phyloP scores from a whole-genome alignment of 495 filamentous ascomycete species.

The Xylaria venustula region DNA sequence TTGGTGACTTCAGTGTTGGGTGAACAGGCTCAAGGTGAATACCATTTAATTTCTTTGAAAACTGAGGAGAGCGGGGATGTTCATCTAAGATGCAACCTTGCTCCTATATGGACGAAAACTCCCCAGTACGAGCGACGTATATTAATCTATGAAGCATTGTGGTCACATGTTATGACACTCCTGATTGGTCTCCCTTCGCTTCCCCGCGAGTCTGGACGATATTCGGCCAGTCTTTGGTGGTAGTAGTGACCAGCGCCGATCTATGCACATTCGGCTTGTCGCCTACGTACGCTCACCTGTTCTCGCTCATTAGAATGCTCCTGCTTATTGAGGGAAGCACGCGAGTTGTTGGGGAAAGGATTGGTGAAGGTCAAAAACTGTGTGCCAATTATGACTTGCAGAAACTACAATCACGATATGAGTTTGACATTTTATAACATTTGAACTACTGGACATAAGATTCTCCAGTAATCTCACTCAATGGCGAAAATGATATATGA shows the following conservation, averaged over 20 bases:
- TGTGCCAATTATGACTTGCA: neutral
- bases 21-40: neutral
- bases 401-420: neutral
- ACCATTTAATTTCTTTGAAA: neutral
- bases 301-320: neutral
- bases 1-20: neutral
- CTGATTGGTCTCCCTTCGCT: neutral
- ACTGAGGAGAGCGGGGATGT: neutral
- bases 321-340: neutral
- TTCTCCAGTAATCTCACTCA: neutral
- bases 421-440: neutral
- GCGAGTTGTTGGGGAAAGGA: neutral
- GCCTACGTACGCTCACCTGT: neutral
- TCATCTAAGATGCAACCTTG: neutral
- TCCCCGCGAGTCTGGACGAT: constrained; percentile 9
- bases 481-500: constrained; percentile 17
- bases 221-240: neutral
- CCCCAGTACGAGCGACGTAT: neutral
- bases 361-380: neutral
- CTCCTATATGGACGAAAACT: neutral
- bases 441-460: neutral
- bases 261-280: neutral
- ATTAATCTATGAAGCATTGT: constrained; percentile 5
- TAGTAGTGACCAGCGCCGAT: neutral
- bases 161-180: neutral